A percentile compares a stretch with the other conserved stretches of the same genome.
Conservation (phyloP, 805 yeast species). For the Zygoascus ofunaensis region DNA sequence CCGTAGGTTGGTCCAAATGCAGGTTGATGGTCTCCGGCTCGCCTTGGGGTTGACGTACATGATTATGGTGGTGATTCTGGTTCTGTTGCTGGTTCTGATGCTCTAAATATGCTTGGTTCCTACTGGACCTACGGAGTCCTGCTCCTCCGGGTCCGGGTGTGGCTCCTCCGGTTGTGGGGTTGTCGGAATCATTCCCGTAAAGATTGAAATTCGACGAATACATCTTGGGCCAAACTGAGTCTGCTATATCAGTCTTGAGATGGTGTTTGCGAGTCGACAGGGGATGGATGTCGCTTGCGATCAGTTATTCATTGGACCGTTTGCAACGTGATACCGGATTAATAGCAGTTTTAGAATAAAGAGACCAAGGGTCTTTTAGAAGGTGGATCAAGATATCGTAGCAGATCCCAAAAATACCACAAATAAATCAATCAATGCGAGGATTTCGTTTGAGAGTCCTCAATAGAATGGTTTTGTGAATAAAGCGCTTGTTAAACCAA, state of each 20-base stretch:
- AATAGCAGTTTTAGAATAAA: no score
- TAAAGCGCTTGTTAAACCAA: no score
- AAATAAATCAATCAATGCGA: no score
- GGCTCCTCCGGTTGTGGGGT: not conserved
- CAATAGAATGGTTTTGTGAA: no score
- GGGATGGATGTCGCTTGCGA: no score
- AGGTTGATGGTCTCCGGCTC: constrained; percentile 3
- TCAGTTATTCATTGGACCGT: no score
- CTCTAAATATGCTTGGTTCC: constrained; percentile 6
- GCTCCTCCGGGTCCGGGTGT: constrained; percentile 4
- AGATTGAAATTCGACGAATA: constrained; percentile 8
- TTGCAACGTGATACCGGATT: no score
- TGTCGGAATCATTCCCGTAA: constrained; percentile 12
- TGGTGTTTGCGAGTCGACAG: no score
- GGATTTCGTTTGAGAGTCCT: no score
- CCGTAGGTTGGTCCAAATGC: not conserved
- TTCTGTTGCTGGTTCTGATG: constrained; percentile 10
- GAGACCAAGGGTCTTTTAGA: no score
- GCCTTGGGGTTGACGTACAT: constrained; percentile 7
- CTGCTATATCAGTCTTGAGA: constrained; percentile 6
- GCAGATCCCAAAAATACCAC: no score
- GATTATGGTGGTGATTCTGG: constrained; percentile 9
- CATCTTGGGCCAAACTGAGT: not conserved
- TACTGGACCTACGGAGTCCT: constrained; percentile 10
- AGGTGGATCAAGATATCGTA: no score